A percentile compares a stretch with the other conserved stretches of the same genome.
These are phyloP conservation scores for Starmerella floris DNA, from an alignment of 805 yeast species.

Conservation along the genomic window DNA sequence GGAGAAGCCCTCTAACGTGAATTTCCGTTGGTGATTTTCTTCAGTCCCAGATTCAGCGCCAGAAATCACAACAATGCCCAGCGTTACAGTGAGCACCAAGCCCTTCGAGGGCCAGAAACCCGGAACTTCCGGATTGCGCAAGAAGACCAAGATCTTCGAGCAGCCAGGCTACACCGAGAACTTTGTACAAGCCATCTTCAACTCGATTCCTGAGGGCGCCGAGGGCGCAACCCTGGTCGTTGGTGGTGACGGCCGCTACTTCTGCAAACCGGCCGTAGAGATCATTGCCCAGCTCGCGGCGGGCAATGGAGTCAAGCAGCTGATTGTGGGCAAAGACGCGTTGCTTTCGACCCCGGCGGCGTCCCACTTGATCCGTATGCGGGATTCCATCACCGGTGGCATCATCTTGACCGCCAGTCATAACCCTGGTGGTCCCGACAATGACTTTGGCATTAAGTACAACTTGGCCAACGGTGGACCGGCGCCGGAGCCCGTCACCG, in stretches of 20 bases:
- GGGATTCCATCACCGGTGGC: constrained; percentile 61
- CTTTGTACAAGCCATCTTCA: constrained; percentile 74
- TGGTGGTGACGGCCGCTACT: constrained; percentile 96
- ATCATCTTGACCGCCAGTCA: constrained; percentile 93
- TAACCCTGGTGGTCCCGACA: constrained; percentile 91
- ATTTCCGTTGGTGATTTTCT: too few relatives aligned
- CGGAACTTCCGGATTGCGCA: constrained; percentile 93
- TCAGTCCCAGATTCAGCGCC: too few relatives aligned
- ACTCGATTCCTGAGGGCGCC: constrained; percentile 83
- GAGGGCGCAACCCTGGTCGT: constrained; percentile 63
- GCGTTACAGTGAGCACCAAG: constrained; percentile 40
- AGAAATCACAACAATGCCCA: too few relatives aligned
- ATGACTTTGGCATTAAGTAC: constrained; percentile 91
- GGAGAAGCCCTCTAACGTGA: too few relatives aligned
- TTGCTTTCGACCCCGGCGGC: constrained; percentile 92
- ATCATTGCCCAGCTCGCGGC: constrained; percentile 72
- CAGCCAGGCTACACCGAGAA: constrained; percentile 76
- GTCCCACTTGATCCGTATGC: constrained; percentile 75
- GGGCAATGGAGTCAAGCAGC: constrained; percentile 77
- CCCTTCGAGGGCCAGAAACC: constrained; percentile 89
- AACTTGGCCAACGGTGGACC: constrained; percentile 95
- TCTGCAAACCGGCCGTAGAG: constrained; percentile 69
- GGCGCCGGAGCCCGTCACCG: constrained; percentile 89
- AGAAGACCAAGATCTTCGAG: constrained; percentile 76
- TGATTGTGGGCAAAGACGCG: constrained; percentile 80